Base-by-base conservation (phyloP, 2,329 filamentous ascomycete genomes). In the Mycosphaerella sp. region DNA sequence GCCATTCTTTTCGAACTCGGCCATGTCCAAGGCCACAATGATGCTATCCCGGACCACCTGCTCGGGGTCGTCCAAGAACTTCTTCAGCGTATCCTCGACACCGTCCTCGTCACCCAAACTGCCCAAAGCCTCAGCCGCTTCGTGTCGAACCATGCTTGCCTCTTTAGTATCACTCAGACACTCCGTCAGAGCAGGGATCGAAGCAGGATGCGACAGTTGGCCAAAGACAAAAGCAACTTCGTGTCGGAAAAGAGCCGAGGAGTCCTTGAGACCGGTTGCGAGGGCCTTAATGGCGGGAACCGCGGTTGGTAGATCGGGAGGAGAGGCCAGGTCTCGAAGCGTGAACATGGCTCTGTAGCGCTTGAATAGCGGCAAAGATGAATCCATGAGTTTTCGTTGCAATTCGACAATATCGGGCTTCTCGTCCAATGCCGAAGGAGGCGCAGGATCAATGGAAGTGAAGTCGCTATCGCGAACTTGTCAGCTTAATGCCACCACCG, bases 141-240 rank as follows among this genome's bases (percentile, higher is more conserved):
- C 93, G 68, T 98, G 93, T 53, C 93, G 85, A 53, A 98, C 93
- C 93, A 98, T 98, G 66, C 91, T 90, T 23, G 83, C 86, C 74
- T 98, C 93, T 52, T 87, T 78, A 46, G 81, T 75, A 70, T 98
- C 80, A 65, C 86, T 86, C 55, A 98, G 77, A 1, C 87, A 84
- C 48, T 81, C 82, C 12, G 86, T 86, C 55, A 98, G 80, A 56
- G 89, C 89, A 3, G 93, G 91, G 62, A 98, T 96, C 1, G 90
- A 95, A n/a, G 92, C 92, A 1, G 93, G 93, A 68, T 98, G 93
- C 52, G 87, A 90, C 49, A 98, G 79, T 72, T 98, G 93, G 52
- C 93, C 93, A 64, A 98, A 98, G 11, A 98, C 93, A 70, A 98
- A 98, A 11, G 93, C 93, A 61, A 98, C 90, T 70, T 98, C 93